phyloP scores from a whole-genome alignment of 208 protist genomes.

The Leishmania major region DNA sequence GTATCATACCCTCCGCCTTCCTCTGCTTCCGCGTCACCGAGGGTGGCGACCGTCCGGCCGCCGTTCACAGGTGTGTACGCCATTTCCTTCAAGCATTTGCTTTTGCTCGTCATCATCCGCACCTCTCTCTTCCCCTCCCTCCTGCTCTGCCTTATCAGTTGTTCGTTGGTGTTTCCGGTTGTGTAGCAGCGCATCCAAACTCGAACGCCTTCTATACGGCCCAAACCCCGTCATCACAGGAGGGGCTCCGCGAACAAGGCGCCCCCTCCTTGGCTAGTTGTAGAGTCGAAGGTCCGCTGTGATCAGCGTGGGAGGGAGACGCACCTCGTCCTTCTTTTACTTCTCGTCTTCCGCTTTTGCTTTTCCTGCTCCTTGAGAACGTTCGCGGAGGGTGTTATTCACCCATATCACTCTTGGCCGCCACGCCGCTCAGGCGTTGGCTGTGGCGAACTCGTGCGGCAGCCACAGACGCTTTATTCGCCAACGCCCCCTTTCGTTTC shows the following conservation, averaged over 20 bases:
- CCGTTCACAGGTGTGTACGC: background rate
- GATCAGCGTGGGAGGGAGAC: background rate
- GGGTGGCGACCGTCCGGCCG: background rate
- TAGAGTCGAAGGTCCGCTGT: background rate
- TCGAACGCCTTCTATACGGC: background rate
- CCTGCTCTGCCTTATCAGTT: background rate
- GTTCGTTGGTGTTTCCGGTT: background rate
- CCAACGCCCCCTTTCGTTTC: background rate
- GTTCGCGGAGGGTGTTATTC: background rate
- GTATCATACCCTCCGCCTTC: background rate
- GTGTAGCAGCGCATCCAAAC: background rate
- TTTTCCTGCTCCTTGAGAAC: background rate
- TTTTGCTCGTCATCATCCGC: slow-evolving; percentile 1
- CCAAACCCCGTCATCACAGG: background rate
- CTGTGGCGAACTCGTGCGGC: background rate
- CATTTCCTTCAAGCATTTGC: background rate
- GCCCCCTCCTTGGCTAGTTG: background rate
- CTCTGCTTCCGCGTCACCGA: background rate
- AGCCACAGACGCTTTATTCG: background rate
- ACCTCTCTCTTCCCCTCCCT: background rate
- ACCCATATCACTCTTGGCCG: background rate
- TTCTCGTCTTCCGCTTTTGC: slow-evolving; percentile 1
- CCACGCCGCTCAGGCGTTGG: too few species aligned
- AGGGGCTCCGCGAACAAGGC: background rate
- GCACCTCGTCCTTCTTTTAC: slow-evolving; percentile 1